Percentiles rank a stretch among this genome's conserved stretches.
phyloP scores from a whole-genome alignment of 805 yeast species.

The Suhomyces vadensis region DNA sequence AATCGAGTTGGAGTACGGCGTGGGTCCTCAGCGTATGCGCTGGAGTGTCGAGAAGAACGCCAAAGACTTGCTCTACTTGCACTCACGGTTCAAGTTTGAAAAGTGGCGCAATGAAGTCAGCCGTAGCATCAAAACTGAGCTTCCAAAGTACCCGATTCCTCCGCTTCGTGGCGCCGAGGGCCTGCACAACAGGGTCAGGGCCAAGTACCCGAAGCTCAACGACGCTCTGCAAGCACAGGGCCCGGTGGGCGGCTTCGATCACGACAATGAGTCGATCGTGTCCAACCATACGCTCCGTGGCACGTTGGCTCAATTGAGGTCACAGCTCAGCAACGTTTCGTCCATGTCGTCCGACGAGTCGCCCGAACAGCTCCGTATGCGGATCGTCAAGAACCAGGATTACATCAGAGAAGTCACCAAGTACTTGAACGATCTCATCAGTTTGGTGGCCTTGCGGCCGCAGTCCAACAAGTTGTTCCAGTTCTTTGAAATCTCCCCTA shows the following conservation, averaged over 20 bases:
- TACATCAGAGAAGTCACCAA: conserved; percentile 54
- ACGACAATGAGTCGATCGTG: conserved; percentile 22
- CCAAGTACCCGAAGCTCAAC: neutral
- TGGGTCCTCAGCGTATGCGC: conserved; percentile 71
- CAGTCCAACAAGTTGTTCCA: conserved; percentile 82
- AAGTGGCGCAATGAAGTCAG: conserved; percentile 36
- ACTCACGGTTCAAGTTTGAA: conserved; percentile 62
- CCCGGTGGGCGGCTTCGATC: neutral
- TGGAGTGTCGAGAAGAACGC: conserved; percentile 80
- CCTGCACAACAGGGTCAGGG: neutral
- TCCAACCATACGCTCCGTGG: conserved; percentile 22
- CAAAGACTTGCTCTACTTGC: conserved; percentile 70
- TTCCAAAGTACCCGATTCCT: conserved; percentile 50
- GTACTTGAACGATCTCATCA: conserved; percentile 65
- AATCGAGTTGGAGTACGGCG: conserved; percentile 87
- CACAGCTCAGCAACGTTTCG: conserved; percentile 29
- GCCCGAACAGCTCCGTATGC: conserved; percentile 32
- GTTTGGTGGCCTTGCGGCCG: conserved; percentile 64
- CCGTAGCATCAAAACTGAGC: conserved; percentile 33
- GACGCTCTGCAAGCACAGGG: neutral
- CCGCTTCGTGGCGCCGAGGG: conserved; percentile 25
- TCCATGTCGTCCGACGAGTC: conserved; percentile 23
- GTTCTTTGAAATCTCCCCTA: conserved; percentile 87
- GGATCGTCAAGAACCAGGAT: conserved; percentile 34
- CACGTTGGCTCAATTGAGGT: conserved; percentile 30